These are phyloP conservation scores for Stagonosporopsis rhizophila DNA, from an alignment of 2,329 filamentous ascomycete genomes.

Conservation along the genomic window DNA sequence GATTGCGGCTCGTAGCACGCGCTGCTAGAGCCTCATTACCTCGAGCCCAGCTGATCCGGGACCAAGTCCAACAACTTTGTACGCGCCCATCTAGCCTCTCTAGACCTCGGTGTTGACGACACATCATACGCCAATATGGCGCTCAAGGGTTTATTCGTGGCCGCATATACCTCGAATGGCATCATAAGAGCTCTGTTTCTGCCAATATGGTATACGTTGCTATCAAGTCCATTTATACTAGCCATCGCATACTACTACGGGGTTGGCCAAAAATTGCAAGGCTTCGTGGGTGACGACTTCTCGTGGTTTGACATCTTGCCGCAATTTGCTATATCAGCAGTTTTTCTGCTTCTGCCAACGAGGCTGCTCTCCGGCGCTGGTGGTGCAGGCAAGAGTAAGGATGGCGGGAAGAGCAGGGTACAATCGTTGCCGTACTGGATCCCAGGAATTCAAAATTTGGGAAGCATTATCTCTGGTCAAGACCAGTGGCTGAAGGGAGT, in stretches of 20 bases:
- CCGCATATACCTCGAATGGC: conserved; percentile 43
- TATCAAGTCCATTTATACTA: conserved; percentile 42
- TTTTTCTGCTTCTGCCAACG: conserved; percentile 40
- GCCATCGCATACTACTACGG: conserved; percentile 32
- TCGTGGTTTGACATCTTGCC: conserved; percentile 40
- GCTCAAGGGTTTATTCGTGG: conserved; percentile 44
- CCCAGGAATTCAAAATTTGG: conserved; percentile 63
- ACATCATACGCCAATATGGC: conserved; percentile 31
- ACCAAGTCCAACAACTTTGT: conserved; percentile 4
- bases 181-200: conserved; percentile 45
- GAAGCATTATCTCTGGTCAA: conserved; percentile 57
- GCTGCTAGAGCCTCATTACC: conserved; percentile 12
- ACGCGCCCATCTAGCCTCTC: conserved; percentile 5
- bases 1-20: conserved; percentile 11
- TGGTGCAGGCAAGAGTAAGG: conserved; percentile 21
- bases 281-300: conserved; percentile 32
- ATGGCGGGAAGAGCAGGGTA: conserved; percentile 50
- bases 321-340: conserved; percentile 37
- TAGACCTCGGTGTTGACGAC: conserved; percentile 4
- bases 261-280: conserved; percentile 27
- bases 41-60: conserved; percentile 11
- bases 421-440: conserved; percentile 66
- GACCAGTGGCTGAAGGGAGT: conserved; percentile 54
- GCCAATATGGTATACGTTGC: conserved; percentile 41
- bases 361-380: conserved; percentile 37